Base-by-base conservation (phyloP, 2,329 filamentous ascomycete genomes). In the Fusarium falciforme region DNA sequence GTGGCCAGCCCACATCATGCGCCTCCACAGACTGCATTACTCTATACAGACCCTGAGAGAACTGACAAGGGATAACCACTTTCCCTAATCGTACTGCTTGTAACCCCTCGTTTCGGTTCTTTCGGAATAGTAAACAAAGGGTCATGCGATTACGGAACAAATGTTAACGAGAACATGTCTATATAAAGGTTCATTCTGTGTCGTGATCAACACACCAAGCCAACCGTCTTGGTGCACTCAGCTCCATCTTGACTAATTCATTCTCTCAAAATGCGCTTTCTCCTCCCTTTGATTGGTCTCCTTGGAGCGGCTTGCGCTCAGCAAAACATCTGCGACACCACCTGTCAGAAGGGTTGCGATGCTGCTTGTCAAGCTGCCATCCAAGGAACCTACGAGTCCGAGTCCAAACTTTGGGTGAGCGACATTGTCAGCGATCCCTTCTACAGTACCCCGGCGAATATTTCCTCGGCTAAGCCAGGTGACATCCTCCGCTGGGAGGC, bases 341-440 rank as follows among this genome's bases (percentile, higher is more conserved):
- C 7, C 20, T 62, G 60, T 9, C 60, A 62, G 44, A 29, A 54
- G 25, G 31, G 44, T 31, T 62, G 60, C 44, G 44, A 62, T 38
- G 31, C 22, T 9, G 33, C 31, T 16, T 62, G 60, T 20, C 60
- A 40, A 31, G 44, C 42, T 4, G 60, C 60, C 12, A 62, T 62
- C 42, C 16, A 62, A 17, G 17, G 31, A 31, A 62, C 60, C 20
- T 62, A 54, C 33, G 33, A 62, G 22, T 52, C 60, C 47, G 60
- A 62, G 60, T 62, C 60, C 25, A 40, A 52, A 12, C 60, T 62
- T 5, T 63, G 61, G 61, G 61, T 63, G n/a, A n/a, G 44, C 44
- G 47, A 63, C 17, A 63, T 63, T 17, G 22, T 54, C 17, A 54
- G 47, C 25, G 65, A 67, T 14, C 4, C 49, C 9, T 67, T 67